phyloP scores from a whole-genome alignment of 2,329 filamentous ascomycete species.

The Ceratocystis smalleyi region DNA sequence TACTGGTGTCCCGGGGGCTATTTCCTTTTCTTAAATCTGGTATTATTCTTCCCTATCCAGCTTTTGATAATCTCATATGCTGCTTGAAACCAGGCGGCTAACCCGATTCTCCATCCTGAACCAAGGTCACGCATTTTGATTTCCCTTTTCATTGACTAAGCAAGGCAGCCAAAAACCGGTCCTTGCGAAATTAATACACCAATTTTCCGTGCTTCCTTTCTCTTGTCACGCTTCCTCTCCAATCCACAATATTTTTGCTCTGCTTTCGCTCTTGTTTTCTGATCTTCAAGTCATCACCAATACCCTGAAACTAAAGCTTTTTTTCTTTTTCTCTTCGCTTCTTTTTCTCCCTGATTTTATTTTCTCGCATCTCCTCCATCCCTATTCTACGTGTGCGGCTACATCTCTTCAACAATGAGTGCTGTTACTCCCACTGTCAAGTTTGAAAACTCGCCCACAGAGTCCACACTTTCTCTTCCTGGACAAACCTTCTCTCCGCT shows the following conservation, averaged over 20 bases:
- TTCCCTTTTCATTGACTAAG: slow-evolving; percentile 8
- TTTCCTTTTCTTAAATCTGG: background rate
- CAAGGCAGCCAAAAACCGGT: slow-evolving; percentile 6
- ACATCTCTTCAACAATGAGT: slow-evolving; percentile 20
- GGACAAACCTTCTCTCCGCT: slow-evolving; percentile 35
- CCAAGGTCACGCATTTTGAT: too few species aligned
- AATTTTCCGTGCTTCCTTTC: background rate
- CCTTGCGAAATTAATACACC: background rate
- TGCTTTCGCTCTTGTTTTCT: background rate
- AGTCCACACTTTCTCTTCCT: slow-evolving; percentile 38
- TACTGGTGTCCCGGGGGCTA: background rate
- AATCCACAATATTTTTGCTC: background rate
- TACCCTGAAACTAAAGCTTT: background rate
- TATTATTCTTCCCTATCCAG: background rate
- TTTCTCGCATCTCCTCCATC: background rate
- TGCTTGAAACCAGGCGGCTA: background rate
- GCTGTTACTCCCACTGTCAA: slow-evolving; percentile 29
- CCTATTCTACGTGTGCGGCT: background rate
- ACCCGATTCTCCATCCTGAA: slow-evolving; percentile 4
- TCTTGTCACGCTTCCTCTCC: background rate
- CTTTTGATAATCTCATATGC: background rate
- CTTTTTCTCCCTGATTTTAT: background rate
- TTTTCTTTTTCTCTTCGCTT: background rate
- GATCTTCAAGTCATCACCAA: background rate
- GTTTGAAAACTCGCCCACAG: slow-evolving; percentile 38